Conservation (phyloP, 1,284 basidiomycete genomes). For the Microbotryum saponariae region DNA sequence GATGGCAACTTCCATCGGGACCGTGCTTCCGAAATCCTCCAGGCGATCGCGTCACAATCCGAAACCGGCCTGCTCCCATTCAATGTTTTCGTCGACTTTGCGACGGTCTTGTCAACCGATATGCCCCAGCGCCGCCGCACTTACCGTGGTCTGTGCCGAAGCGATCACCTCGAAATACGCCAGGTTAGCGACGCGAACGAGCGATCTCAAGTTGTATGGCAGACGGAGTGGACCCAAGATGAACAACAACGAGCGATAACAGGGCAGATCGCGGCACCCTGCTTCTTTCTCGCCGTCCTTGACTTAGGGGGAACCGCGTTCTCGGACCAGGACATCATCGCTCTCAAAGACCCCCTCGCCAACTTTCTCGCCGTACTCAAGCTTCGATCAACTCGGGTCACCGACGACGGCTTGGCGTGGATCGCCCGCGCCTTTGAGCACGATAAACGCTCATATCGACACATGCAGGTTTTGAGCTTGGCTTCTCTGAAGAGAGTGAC, state of each 20-base stretch:
- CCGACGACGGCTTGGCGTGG: slow-evolving; percentile 18
- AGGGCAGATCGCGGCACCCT: neutral
- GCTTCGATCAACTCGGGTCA: slow-evolving; percentile 15
- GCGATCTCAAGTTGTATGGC: neutral
- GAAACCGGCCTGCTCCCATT: slow-evolving; percentile 4
- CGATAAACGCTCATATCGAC: slow-evolving; percentile 3
- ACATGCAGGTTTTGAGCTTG: slow-evolving; percentile 10
- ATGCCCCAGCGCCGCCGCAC: slow-evolving; percentile 7
- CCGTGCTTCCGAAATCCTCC: neutral
- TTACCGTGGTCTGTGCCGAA: slow-evolving; percentile 15
- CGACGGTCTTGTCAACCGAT: neutral
- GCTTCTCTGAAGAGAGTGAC: slow-evolving; percentile 4
- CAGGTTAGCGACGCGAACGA: slow-evolving; percentile 9
- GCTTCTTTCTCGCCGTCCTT: slow-evolving; percentile 23
- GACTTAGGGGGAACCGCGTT: slow-evolving; percentile 13
- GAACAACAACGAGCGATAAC: neutral
- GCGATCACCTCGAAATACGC: slow-evolving; percentile 7
- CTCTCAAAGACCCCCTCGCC: slow-evolving; percentile 13
- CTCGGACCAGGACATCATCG: slow-evolving; percentile 16
- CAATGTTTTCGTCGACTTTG: slow-evolving; percentile 17
- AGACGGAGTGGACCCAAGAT: neutral
- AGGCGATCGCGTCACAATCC: neutral
- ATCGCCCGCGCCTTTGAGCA: slow-evolving; percentile 5
- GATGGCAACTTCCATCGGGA: neutral
- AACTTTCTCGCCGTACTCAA: slow-evolving; percentile 19